Percentiles rank a stretch among this genome's conserved stretches.
phyloP scores from a whole-genome alignment of 2,329 filamentous ascomycete genomes.

The Pseudogymnoascus sp. region DNA sequence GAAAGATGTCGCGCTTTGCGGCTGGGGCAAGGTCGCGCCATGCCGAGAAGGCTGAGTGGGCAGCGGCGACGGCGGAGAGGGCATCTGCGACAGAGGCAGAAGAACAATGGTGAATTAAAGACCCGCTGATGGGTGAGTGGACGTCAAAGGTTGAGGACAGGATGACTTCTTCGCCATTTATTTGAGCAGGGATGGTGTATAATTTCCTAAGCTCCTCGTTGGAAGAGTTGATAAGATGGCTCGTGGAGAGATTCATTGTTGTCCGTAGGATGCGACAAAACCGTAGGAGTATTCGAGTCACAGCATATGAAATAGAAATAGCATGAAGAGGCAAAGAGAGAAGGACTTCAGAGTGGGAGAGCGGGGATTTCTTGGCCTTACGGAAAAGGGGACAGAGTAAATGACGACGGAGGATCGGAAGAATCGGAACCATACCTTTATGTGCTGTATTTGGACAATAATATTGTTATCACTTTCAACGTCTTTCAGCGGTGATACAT shows the following conservation, averaged over 20 bases:
- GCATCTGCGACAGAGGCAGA: conserved; percentile 50
- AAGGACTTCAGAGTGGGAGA: neutral
- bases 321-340: neutral
- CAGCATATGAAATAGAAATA: neutral
- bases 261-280: neutral
- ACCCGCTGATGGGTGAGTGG: conserved; percentile 40
- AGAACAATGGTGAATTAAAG: conserved; percentile 46
- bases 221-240: neutral
- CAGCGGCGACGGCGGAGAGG: conserved; percentile 42
- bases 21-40: conserved; percentile 57
- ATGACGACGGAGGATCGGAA: neutral
- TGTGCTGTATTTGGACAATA: neutral
- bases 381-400: neutral
- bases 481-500: neutral
- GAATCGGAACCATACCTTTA: neutral
- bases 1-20: conserved; percentile 58
- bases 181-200: conserved; percentile 33
- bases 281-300: neutral
- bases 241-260: neutral
- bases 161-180: conserved; percentile 37
- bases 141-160: conserved; percentile 46
- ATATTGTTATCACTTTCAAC: neutral
- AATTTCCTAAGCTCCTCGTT: neutral
- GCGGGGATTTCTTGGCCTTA: neutral
- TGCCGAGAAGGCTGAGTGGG: conserved; percentile 55